Percentiles rank a stretch among this genome's conserved stretches.
Conservation (phyloP, 2,329 filamentous ascomycete genomes). For the Tolypocladium sp. region DNA sequence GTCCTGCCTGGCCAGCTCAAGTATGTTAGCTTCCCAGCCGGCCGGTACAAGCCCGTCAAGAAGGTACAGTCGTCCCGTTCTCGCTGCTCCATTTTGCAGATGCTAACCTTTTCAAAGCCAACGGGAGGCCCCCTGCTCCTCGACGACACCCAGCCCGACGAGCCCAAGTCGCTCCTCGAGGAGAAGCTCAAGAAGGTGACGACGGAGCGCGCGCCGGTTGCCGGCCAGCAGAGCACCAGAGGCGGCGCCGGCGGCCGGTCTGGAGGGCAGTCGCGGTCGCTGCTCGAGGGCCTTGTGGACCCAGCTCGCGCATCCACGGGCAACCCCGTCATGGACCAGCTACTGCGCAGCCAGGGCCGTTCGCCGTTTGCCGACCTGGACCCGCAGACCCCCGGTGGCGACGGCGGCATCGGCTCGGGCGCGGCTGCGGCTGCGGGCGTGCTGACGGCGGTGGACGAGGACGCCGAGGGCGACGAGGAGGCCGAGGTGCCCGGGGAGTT, state of each 20-base stretch:
- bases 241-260: slow-evolving; percentile 22
- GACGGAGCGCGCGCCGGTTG: slow-evolving; percentile 52
- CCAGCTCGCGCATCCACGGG: slow-evolving; percentile 19
- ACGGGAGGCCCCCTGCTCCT: slow-evolving; percentile 93
- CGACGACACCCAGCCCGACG: slow-evolving; percentile 69
- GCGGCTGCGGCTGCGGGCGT: slow-evolving; percentile 70
- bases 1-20: slow-evolving; percentile 89
- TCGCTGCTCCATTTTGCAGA: not conserved
- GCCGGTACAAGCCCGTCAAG: slow-evolving; percentile 84
- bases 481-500: slow-evolving; percentile 63
- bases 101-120: slow-evolving; percentile 45
- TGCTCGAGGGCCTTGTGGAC: slow-evolving; percentile 26
- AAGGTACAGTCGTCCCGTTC: slow-evolving; percentile 47
- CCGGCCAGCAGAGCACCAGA: slow-evolving; percentile 23
- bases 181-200: slow-evolving; percentile 82
- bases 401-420: slow-evolving; percentile 33
- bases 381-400: slow-evolving; percentile 21
- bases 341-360: slow-evolving; percentile 30
- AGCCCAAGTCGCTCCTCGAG: slow-evolving; percentile 74
- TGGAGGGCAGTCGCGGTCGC: slow-evolving; percentile 20
- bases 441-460: slow-evolving; percentile 80
- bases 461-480: slow-evolving; percentile 64
- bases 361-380: slow-evolving; percentile 19
- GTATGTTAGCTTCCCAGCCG: slow-evolving; percentile 86
- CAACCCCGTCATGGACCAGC: slow-evolving; percentile 29